Evolutionary conservation across 2,329 filamentous ascomycete genomes (phyloP).

Genomic region (Aspergillus pseudonomiae): DNA sequence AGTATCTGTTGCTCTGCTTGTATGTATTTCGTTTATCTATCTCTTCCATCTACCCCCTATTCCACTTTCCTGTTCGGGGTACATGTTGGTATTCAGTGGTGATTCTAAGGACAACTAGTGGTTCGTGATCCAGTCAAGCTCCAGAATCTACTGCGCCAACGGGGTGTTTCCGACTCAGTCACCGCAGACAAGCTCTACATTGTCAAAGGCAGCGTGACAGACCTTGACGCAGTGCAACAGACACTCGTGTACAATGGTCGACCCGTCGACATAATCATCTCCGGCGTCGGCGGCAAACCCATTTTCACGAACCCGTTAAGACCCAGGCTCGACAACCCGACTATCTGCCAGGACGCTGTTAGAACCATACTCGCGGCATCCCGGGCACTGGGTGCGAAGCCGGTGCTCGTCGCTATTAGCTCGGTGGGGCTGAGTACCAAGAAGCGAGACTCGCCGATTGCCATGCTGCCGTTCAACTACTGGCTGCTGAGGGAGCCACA

Average conservation of each 20-base stretch:
- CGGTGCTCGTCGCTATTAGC: constrained; percentile 35
- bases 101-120: constrained; percentile 28
- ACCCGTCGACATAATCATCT: constrained; percentile 49
- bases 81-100: background rate
- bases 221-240: constrained; percentile 44
- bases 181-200: constrained; percentile 50
- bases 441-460: constrained; percentile 35
- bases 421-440: constrained; percentile 36
- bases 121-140: constrained; percentile 56
- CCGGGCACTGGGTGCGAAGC: constrained; percentile 15
- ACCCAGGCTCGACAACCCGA: constrained; percentile 36
- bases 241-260: constrained; percentile 30
- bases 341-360: constrained; percentile 37
- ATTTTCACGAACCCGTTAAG: constrained; percentile 29
- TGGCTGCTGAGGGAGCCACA: constrained; percentile 37
- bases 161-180: constrained; percentile 40
- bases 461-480: constrained; percentile 37
- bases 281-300: constrained; percentile 49
- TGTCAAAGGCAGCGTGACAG: constrained; percentile 51
- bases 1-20: constrained; percentile 50
- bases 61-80: background rate
- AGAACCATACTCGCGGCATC: constrained; percentile 29
- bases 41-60: background rate
- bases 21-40: constrained; percentile 7
- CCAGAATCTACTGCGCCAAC: constrained; percentile 42